Base-by-base conservation (phyloP, 441 rosid genomes). In the Adansonia gregorii region DNA sequence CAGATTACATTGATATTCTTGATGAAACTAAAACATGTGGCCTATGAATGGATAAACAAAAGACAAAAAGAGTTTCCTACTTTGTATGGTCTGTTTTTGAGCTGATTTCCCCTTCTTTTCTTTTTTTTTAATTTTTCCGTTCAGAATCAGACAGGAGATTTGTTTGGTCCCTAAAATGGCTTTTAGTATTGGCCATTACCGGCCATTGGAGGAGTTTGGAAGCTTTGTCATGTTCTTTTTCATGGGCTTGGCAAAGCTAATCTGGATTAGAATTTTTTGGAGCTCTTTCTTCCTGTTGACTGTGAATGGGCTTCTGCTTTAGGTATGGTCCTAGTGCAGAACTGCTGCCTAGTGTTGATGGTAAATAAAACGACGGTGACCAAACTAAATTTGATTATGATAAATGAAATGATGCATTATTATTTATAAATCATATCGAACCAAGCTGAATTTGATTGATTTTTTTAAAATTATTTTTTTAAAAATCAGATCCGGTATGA, bases 21-120 rank as follows among this genome's bases (percentile, higher is more conserved):
- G 17, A 67, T 24, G 10, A 46, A 15, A 51, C 60, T 24, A 27
- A 2, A 67, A 45, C 56, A 69, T 69, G 73, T 69, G 73, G 59
- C 56, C 54, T 46, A 59, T 19, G 6, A 65, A 39, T n/a, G 7
- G 69, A 65, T 65, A 39, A 2, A 0, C 11, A 65, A 35, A 65
- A 41, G 69, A 39, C 48, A 65, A 35, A 27, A 27, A 35, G 22
- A 27, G 35, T 27, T 27, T 27, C 35, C 35, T 27, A 27, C 35
- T 15, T 65, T 35, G 12, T 0, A 15, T 39, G 69, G 48, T 39
- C 39, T 67, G 27, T 11, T 67, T 67, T 63, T 14, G 6, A 63
- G 45, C 10, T 63, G 45, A 0, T 46, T 67, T 45, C 22, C 0
- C 1, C 1, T 12, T 39, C n/a, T n/a, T 58, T 8, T 58, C 12